Conservation (phyloP, 768 basidiomycete genomes). For the Phanerodontia chrysosporium region DNA sequence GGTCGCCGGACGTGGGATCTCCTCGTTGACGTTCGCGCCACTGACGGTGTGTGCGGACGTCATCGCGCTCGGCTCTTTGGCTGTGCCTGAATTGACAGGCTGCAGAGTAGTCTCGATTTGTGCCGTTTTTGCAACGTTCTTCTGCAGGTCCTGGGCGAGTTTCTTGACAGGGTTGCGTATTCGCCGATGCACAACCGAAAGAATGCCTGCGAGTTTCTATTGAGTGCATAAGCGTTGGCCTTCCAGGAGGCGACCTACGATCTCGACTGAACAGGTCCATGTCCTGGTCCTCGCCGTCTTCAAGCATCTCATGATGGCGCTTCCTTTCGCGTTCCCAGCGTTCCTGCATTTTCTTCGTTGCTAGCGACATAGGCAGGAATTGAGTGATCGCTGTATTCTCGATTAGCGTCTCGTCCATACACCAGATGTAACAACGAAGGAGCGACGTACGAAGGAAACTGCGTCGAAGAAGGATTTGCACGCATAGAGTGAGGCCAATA, state of each 20-base stretch:
- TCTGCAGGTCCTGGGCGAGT: slow-evolving; percentile 5
- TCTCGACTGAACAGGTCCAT: slow-evolving; percentile 25
- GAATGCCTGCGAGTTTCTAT: not conserved
- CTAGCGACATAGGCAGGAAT: slow-evolving; percentile 60
- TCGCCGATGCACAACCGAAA: slow-evolving; percentile 9
- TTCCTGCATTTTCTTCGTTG: slow-evolving; percentile 50
- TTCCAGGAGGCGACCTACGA: slow-evolving; percentile 7
- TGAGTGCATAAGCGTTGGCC: not conserved
- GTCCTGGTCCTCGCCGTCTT: slow-evolving; percentile 9
- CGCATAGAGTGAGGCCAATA: slow-evolving; percentile 44
- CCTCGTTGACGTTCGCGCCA: not conserved
- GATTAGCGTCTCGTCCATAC: not conserved
- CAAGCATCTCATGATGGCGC: not conserved
- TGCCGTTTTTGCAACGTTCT: slow-evolving; percentile 8
- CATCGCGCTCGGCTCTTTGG: not conserved
- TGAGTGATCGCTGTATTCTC: slow-evolving; percentile 40
- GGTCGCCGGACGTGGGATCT: not conserved
- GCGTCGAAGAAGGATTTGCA: slow-evolving; percentile 36
- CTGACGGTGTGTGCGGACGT: not conserved
- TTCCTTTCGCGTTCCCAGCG: slow-evolving; percentile 32
- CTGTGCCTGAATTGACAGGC: not conserved
- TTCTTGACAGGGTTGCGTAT: slow-evolving; percentile 9
- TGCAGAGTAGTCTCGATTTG: not conserved
- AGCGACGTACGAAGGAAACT: slow-evolving; percentile 38
- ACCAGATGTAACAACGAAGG: no score